These are phyloP conservation scores for Trichomonascus vanleenenianus DNA, from an alignment of 805 yeast species.

Conservation along the genomic window DNA sequence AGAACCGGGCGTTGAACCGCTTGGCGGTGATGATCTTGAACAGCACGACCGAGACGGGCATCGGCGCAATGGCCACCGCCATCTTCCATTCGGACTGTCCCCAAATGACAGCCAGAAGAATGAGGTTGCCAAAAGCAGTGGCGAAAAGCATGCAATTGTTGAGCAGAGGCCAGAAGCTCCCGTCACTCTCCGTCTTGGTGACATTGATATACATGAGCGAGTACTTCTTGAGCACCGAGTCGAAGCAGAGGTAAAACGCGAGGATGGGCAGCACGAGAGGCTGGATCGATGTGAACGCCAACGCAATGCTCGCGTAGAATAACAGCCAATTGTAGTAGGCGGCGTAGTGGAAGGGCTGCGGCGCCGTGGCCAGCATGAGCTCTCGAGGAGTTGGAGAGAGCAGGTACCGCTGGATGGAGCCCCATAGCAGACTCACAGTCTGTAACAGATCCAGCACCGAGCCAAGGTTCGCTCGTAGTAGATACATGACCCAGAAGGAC, in stretches of 20 bases:
- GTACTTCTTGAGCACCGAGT: constrained; percentile 29
- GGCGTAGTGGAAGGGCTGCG: constrained; percentile 30
- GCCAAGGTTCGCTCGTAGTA: constrained; percentile 27
- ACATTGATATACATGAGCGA: constrained; percentile 28
- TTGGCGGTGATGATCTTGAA: constrained; percentile 22
- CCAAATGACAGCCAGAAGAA: constrained; percentile 31
- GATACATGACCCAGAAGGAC: constrained; percentile 35
- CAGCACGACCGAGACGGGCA: constrained; percentile 21
- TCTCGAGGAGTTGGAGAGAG: constrained; percentile 30
- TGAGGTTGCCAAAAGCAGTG: constrained; percentile 29
- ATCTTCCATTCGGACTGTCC: constrained; percentile 29
- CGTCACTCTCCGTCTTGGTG: constrained; percentile 33
- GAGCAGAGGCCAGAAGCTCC: constrained; percentile 30
- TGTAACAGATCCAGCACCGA: constrained; percentile 27
- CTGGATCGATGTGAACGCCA: constrained; percentile 32
- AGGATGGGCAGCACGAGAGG: constrained; percentile 30
- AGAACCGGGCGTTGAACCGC: constrained; percentile 9
- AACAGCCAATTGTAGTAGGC: constrained; percentile 26
- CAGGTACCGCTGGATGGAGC: constrained; percentile 19
- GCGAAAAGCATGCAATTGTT: constrained; percentile 29
- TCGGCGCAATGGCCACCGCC: constrained; percentile 27
- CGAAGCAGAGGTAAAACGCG: constrained; percentile 25
- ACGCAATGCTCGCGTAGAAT: constrained; percentile 30
- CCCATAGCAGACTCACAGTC: constrained; percentile 20
- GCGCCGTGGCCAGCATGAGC: constrained; percentile 24